phyloP scores from a whole-genome alignment of 129 eudicot genomes.

The Saussurea involucrata region DNA sequence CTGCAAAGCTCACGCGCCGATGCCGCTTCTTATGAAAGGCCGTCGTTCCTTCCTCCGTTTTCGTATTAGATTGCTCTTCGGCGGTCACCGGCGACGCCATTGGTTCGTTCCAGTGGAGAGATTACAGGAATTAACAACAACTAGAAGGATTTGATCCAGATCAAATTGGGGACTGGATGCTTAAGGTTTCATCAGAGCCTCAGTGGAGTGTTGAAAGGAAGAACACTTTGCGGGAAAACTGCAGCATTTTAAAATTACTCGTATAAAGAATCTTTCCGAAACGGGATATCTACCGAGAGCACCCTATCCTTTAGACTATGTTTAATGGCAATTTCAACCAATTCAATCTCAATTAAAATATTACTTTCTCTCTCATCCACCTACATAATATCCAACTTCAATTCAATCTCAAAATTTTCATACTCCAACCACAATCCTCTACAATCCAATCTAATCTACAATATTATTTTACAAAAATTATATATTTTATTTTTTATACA shows the following conservation, averaged over 20 bases:
- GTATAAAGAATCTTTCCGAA: neutral
- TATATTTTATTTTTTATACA: too few species aligned
- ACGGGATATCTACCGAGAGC: too few species aligned
- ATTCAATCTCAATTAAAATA: too few species aligned
- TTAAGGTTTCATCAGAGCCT: slow-evolving; percentile 11
- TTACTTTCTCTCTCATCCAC: too few species aligned
- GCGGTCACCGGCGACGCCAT: slow-evolving; percentile 29
- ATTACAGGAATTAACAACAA: neutral
- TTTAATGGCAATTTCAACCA: too few species aligned
- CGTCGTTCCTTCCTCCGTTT: slow-evolving; percentile 44
- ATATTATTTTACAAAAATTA: too few species aligned
- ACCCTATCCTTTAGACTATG: too few species aligned
- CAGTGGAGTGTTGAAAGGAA: neutral
- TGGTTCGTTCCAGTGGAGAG: neutral
- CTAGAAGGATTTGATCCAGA: neutral
- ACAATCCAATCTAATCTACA: too few species aligned
- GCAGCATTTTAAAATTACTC: neutral
- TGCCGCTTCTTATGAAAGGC: slow-evolving; percentile 55
- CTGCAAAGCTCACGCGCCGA: slow-evolving; percentile 96
- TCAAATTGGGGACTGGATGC: neutral
- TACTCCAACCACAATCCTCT: too few species aligned
- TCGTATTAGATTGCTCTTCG: slow-evolving; percentile 38
- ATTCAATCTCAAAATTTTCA: too few species aligned
- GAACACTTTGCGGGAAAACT: slow-evolving; percentile 24
- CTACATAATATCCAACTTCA: too few species aligned